Conservation (phyloP, 2,329 filamentous ascomycete species). For the Shiraia sp. region DNA sequence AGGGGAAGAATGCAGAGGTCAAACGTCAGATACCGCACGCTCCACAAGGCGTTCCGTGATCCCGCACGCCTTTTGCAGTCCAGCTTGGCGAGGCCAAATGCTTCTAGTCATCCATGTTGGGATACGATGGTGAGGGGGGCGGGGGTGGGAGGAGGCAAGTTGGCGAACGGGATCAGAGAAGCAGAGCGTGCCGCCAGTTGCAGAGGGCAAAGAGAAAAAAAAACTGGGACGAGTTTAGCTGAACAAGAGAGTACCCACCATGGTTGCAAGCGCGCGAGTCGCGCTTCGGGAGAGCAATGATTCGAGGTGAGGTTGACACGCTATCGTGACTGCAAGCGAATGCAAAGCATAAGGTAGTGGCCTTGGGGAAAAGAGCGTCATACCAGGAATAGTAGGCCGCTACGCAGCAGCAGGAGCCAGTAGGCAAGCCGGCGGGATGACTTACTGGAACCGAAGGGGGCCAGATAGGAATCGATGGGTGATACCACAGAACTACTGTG, state of each 20-base stretch:
- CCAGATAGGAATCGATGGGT: slow-evolving; percentile 38
- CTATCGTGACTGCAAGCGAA: slow-evolving; percentile 37
- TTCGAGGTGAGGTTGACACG: slow-evolving; percentile 41
- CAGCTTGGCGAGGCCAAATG: slow-evolving; percentile 33
- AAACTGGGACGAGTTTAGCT: slow-evolving; percentile 32
- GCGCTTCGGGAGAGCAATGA: slow-evolving; percentile 31
- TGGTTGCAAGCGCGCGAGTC: slow-evolving; percentile 38
- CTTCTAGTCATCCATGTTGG: slow-evolving; percentile 25
- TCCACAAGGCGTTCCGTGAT: too few relatives aligned
- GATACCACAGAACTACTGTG: slow-evolving; percentile 38
- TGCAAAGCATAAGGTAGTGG: slow-evolving; percentile 36
- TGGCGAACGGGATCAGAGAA: slow-evolving; percentile 35
- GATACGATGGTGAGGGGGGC: slow-evolving; percentile 21
- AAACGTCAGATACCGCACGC: slow-evolving; percentile 27
- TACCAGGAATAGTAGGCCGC: slow-evolving; percentile 39
- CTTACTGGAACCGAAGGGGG: slow-evolving; percentile 40
- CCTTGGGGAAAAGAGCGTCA: slow-evolving; percentile 37
- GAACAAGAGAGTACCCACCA: slow-evolving; percentile 24
- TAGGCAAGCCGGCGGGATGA: slow-evolving; percentile 30
- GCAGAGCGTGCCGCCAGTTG: too few relatives aligned
- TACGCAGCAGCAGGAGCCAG: slow-evolving; percentile 29
- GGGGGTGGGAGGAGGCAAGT: slow-evolving; percentile 12
- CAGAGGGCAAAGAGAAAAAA: slow-evolving; percentile 11
- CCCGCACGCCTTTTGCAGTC: slow-evolving; percentile 33
- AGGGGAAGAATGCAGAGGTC: slow-evolving; percentile 28